Conservation (phyloP, 1,139 yeast species). For the Debaryomyces sp. region DNA sequence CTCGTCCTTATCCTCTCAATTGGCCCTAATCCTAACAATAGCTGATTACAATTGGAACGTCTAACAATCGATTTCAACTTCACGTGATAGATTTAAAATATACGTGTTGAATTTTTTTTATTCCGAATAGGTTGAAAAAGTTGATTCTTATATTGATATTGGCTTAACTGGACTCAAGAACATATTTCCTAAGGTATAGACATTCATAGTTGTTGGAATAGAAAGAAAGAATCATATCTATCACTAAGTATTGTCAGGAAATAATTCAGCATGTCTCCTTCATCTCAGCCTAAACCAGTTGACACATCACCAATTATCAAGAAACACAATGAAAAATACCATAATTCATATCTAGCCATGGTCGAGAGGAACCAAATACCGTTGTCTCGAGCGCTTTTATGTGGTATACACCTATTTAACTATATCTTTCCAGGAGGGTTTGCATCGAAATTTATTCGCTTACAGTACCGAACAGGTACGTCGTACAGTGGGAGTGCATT, state of each 20-base stretch:
- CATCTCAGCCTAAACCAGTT: background rate
- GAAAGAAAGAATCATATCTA: background rate
- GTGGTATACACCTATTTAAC: slow-evolving; percentile 31
- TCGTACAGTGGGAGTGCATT: slow-evolving; percentile 19
- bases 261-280: slow-evolving; percentile 3
- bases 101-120: slow-evolving; percentile 5
- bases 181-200: background rate
- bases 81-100: background rate
- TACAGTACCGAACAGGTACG: slow-evolving; percentile 47
- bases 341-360: slow-evolving; percentile 29
- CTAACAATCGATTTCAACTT: background rate
- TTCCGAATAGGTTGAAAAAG: background rate
- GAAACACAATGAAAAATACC: slow-evolving; percentile 15
- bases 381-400: slow-evolving; percentile 33
- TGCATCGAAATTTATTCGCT: slow-evolving; percentile 47
- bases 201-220: slow-evolving; percentile 1
- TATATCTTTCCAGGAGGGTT: slow-evolving; percentile 24
- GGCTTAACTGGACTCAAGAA: background rate
- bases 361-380: slow-evolving; percentile 45
- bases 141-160: background rate
- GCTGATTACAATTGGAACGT: background rate
- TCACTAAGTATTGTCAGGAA: background rate
- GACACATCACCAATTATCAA: background rate
- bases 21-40: background rate
- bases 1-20: background rate